phyloP scores from a whole-genome alignment of 2,329 filamentous ascomycete species.

The Falciphora oryzae region DNA sequence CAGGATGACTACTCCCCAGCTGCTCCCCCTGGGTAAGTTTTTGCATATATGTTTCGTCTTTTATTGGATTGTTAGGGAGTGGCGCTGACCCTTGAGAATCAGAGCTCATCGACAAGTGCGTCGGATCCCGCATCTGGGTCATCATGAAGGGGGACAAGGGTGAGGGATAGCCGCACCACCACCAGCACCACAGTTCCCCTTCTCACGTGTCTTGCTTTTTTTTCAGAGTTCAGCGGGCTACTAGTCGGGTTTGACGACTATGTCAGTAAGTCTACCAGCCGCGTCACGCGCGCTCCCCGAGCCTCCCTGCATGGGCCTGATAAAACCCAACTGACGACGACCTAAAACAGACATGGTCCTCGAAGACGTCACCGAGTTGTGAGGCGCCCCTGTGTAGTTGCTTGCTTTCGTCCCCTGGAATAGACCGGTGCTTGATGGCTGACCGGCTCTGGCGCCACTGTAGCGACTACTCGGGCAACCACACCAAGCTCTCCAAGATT shows the following conservation, averaged over 20 bases:
- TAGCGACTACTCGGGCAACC: conserved; percentile 85
- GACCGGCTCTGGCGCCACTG: background rate
- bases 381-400: conserved; percentile 18
- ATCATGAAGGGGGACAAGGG: conserved; percentile 99
- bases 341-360: conserved; percentile 80
- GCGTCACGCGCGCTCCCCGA: background rate
- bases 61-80: too few relatives aligned
- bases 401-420: background rate
- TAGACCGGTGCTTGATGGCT: background rate
- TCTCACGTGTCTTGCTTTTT: background rate
- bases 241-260: conserved; percentile 97
- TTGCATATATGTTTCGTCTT: background rate
- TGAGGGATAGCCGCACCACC: conserved; percentile 28
- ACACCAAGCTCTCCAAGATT: conserved; percentile 89
- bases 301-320: background rate
- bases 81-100: conserved; percentile 11
- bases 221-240: conserved; percentile 86
- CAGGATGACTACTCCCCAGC: conserved; percentile 65
- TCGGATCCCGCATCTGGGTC: conserved; percentile 96
- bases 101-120: conserved; percentile 99
- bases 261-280: conserved; percentile 71
- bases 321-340: conserved; percentile 17
- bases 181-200: too few relatives aligned
- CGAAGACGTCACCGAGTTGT: conserved; percentile 97
- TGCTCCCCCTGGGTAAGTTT: conserved; percentile 61